Percentiles rank a stretch among this genome's conserved stretches.
phyloP scores from a whole-genome alignment of 2,329 filamentous ascomycete genomes.

The Penicillium freii region DNA sequence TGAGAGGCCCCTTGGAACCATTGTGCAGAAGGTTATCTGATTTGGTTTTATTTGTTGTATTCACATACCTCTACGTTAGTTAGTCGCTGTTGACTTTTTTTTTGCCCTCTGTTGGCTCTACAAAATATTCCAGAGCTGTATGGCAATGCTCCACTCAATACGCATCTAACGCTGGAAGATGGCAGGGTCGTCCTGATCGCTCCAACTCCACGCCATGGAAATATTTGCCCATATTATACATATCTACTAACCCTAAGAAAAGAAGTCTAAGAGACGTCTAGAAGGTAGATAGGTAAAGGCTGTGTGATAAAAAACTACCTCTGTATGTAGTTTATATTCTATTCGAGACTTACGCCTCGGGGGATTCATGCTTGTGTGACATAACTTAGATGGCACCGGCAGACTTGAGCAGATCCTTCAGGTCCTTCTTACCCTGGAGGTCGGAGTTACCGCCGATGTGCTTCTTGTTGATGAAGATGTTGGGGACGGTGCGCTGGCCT shows the following conservation, averaged over 20 bases:
- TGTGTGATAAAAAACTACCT: neutral
- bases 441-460: constrained; percentile 98
- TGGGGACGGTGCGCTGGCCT: constrained; percentile 85
- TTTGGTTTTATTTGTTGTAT: neutral
- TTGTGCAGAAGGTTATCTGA: constrained; percentile 69
- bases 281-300: neutral
- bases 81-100: neutral
- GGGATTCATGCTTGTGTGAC: neutral
- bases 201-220: neutral
- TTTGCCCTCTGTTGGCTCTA: neutral
- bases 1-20: constrained; percentile 80
- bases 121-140: neutral
- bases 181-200: neutral
- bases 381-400: constrained; percentile 59
- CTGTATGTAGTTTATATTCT: neutral
- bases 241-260: neutral
- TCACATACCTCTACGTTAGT: constrained; percentile 11
- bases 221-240: neutral
- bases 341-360: neutral
- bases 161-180: neutral
- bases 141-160: constrained; percentile 10
- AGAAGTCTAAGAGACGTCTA: neutral
- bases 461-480: constrained; percentile 86
- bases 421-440: constrained; percentile 63
- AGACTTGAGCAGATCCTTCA: constrained; percentile 63